phyloP scores from a whole-genome alignment of 306 rosid genomes.

The Glycine soja region DNA sequence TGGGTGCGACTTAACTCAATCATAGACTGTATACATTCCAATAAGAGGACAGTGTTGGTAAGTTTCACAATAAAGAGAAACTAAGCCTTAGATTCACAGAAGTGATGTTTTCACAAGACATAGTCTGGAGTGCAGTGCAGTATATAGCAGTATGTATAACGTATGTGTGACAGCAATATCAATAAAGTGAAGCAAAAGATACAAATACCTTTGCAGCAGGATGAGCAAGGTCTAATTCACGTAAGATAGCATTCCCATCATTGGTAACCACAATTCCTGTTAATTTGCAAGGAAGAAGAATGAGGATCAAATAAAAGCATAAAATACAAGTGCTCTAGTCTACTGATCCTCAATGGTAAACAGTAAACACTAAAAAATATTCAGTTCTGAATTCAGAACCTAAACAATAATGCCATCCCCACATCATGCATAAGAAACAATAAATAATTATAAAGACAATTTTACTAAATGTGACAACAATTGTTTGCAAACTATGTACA shows the following conservation, averaged over 20 bases:
- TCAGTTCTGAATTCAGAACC: slow-evolving; percentile 31
- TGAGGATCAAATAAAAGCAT: slow-evolving; percentile 1
- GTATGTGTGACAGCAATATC: slow-evolving; percentile 14
- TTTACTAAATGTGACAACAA: background rate
- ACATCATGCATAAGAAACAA: slow-evolving; percentile 5
- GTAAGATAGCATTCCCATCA: slow-evolving; percentile 96
- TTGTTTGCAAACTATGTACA: slow-evolving; percentile 7
- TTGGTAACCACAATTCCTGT: slow-evolving; percentile 97
- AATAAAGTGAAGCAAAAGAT: slow-evolving; percentile 30
- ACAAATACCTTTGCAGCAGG: slow-evolving; percentile 94
- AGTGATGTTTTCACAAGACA: background rate
- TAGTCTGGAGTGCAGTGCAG: slow-evolving; percentile 1
- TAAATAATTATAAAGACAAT: background rate
- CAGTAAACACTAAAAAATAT: background rate
- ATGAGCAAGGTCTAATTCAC: slow-evolving; percentile 94
- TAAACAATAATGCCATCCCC: slow-evolving; percentile 1
- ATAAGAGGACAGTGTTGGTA: slow-evolving; percentile 34
- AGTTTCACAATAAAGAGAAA: slow-evolving; percentile 33
- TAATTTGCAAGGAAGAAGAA: slow-evolving; percentile 29
- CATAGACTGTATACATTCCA: slow-evolving; percentile 74
- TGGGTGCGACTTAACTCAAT: slow-evolving; percentile 96
- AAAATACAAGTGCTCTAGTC: slow-evolving; percentile 4
- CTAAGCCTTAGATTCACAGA: slow-evolving; percentile 7
- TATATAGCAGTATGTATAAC: background rate
- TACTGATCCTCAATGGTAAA: background rate